Percentiles rank a stretch among this genome's conserved stretches.
Evolutionary conservation across 2,329 filamentous ascomycete genomes (phyloP).

Genomic region (Venturia effusa): DNA sequence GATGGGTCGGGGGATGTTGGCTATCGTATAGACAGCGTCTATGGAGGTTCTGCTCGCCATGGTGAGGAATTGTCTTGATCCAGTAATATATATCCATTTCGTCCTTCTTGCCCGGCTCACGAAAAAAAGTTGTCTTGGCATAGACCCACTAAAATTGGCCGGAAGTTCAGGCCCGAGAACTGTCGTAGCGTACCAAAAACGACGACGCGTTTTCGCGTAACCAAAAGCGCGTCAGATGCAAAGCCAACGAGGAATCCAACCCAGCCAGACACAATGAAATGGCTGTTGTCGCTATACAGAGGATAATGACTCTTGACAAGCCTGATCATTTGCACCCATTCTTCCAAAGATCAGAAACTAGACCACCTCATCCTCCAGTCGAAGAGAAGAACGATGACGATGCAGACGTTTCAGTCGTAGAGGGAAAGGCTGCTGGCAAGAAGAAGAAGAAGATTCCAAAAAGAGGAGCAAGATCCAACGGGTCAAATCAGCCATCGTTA

Average conservation of each 20-base stretch:
- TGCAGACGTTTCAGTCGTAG: neutral
- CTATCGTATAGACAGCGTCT: conserved; percentile 5
- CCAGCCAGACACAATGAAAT: conserved; percentile 16
- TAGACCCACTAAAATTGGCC: too few species aligned
- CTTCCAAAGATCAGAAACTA: conserved; percentile 17
- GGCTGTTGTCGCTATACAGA: conserved; percentile 25
- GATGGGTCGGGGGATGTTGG: conserved; percentile 1
- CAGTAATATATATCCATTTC: neutral
- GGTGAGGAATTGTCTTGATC: neutral
- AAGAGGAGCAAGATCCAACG: neutral
- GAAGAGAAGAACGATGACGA: neutral
- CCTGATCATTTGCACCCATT: conserved; percentile 27
- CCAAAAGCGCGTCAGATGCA: neutral
- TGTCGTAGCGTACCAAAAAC: too few species aligned
- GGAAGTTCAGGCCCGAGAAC: too few species aligned
- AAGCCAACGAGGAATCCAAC: neutral
- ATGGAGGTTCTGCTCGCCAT: neutral
- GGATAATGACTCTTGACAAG: conserved; percentile 27
- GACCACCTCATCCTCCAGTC: too few species aligned
- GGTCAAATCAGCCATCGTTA: neutral
- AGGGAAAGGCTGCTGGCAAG: neutral
- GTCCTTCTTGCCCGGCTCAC: neutral
- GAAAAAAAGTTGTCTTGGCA: neutral
- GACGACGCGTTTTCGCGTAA: neutral
- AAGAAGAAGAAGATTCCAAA: neutral